A percentile compares a stretch with the other conserved stretches of the same genome.
Conservation (phyloP, 1,139 yeast species). For the Saccharomyces hybrid region DNA sequence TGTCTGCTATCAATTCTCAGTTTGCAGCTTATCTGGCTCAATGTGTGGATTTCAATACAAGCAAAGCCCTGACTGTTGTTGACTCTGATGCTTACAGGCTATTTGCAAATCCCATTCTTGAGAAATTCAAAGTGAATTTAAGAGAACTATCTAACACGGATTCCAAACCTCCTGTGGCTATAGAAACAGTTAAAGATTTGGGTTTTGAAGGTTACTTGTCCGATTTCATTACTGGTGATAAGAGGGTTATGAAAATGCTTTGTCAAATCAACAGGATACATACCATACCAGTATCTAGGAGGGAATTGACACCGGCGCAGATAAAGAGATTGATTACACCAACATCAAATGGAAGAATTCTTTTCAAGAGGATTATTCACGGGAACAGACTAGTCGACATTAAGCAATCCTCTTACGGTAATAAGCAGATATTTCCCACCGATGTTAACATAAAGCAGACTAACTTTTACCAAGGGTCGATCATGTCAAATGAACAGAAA, state of each 20-base stretch:
- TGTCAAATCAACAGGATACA: constrained; percentile 53
- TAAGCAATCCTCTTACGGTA: constrained; percentile 52
- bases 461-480: constrained; percentile 38
- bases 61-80: constrained; percentile 48
- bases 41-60: constrained; percentile 46
- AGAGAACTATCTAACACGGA: constrained; percentile 36
- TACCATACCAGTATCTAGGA: constrained; percentile 53
- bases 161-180: constrained; percentile 29
- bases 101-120: constrained; percentile 39
- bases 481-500: constrained; percentile 38
- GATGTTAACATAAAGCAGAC: constrained; percentile 22
- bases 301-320: constrained; percentile 38
- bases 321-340: constrained; percentile 36
- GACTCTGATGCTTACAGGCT: constrained; percentile 39
- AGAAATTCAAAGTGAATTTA: constrained; percentile 37
- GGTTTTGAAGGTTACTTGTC: constrained; percentile 79
- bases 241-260: constrained; percentile 65
- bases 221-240: constrained; percentile 70
- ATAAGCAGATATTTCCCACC: constrained; percentile 38
- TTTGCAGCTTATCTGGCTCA: constrained; percentile 54
- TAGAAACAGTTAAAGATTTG: constrained; percentile 34
- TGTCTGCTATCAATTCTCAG: constrained; percentile 44
- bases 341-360: constrained; percentile 35
- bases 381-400: constrained; percentile 49
- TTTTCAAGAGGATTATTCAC: constrained; percentile 51